Base-by-base conservation (phyloP, 2,329 filamentous ascomycete genomes). In the Hypoxylon sp. region DNA sequence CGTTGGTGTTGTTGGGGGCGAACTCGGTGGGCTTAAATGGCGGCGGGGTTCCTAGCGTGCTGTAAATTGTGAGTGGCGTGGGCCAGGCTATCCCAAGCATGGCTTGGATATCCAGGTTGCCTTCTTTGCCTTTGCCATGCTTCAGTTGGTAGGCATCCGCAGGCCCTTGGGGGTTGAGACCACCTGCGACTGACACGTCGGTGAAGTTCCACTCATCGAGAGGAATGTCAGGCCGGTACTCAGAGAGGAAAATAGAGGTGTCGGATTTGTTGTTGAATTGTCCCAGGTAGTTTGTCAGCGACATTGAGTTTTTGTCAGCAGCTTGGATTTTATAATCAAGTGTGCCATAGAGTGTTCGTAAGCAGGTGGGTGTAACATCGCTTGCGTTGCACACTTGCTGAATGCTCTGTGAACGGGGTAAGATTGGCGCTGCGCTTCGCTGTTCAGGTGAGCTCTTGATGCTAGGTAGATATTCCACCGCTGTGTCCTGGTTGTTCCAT, bases 1-100 rank as follows among this genome's bases (percentile, higher is more conserved):
- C 89, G 73, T 90, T 91, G 53, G 83, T 84, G 76, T 90, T 85
- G 47, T 64, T 63, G 5, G 68, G 65, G 3, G 60, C 63, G n/a
- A 31, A 22, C 2, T 66, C 22, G 1, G 52, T 62, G 42, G 72
- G 61, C 19, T 67, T 63, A 37, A 72, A 72, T n/a, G 70, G 70
- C 8, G 70, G 70, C 5, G 47, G 47, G 10, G 47, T 51, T 26
- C 47, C 47, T 2, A 51, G 47, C 24, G 67, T 80, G 33, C 67
- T 67, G 46, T 67, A 71, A 33, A 65, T 55, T 2, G 61, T 48
- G 14, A 68, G 51, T 3, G 67, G 67, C 31, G 65, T 46, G 22
- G 64, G 64, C 8, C 59, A 50, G 2, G 57, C 58, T 39, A 72
- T 68, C n/a, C 61, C 70, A 35, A 42, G 65, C 56, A 65, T 60